Evolutionary conservation across 2,329 filamentous ascomycete genomes (phyloP), one percentile per base, ranked within the genome.

Genomic region (Fusarium sp.): DNA sequence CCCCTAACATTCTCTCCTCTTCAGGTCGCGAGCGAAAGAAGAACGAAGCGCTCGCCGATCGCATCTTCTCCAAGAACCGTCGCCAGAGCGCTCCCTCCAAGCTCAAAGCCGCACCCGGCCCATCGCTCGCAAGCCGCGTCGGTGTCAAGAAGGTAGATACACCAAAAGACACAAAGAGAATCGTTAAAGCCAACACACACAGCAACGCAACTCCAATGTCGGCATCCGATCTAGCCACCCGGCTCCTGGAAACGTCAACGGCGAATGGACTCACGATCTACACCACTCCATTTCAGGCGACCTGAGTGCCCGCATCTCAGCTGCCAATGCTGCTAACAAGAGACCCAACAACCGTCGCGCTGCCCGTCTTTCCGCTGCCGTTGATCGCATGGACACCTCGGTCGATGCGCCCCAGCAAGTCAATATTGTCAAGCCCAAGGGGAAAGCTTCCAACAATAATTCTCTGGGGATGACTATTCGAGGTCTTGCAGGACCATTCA

Each of bases 191-290:
- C 42, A 50, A 50, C 30, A 48, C 47, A 59, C 40, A 47, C 44
- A 61, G 59, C 63, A 76, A 54, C 73, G 71, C 59, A 70, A 71
- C 42, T 71, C 69, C 19, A 43, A 61, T 30, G 44, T 70, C 59
- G 62, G 63, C 42, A 24, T 66, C 36, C 67, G 70, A 42, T 48
- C 68, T 28, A 69, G 65, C 50, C 65, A 46, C 15, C 56, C 60
- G 20, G 80, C 82, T 28, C 74, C 80, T 15, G 84, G 86, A 65
- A 86, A 88, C 75, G 85, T 91, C 75, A 83, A 91, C 69, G 84
- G 85, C 67, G 88, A 90, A 77, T 92, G 89, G 90, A 89, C 88
- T 11, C 89, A 92, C 75, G 90, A 92, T 70, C 83, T 92, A 5
- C 89, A 92, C 76, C 78, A 79, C 66, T 68, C 80, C 69, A 74